These are phyloP conservation scores for Arthrobotrys megalospora DNA, from an alignment of 2,329 filamentous ascomycete genomes.

Conservation along the genomic window DNA sequence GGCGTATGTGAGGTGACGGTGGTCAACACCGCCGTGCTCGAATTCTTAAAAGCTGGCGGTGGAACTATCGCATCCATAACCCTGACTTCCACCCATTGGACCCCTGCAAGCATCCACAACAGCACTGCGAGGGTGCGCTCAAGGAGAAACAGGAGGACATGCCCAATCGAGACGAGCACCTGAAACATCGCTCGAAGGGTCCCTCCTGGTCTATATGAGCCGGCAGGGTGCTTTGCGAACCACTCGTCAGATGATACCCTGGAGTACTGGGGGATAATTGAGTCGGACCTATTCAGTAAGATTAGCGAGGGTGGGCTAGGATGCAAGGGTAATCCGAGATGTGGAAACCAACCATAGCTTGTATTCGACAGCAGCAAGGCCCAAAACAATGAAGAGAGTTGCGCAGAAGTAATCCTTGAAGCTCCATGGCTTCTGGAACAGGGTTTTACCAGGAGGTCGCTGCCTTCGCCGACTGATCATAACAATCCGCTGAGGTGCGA, in stretches of 20 bases:
- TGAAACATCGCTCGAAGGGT: constrained; percentile 50
- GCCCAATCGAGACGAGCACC: constrained; percentile 28
- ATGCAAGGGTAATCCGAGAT: constrained; percentile 25
- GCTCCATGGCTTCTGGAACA: constrained; percentile 47
- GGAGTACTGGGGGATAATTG: constrained; percentile 57
- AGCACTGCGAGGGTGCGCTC: constrained; percentile 7
- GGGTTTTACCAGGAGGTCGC: constrained; percentile 3
- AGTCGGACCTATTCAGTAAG: constrained; percentile 49
- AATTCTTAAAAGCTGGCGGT: constrained; percentile 2
- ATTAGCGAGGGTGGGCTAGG: constrained; percentile 25
- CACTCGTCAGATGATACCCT: constrained; percentile 56
- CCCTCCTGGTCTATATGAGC: constrained; percentile 43
- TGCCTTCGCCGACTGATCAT: constrained; percentile 35
- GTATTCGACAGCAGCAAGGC: constrained; percentile 40
- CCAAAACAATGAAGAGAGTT: constrained; percentile 30
- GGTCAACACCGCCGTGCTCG: constrained; percentile 2
- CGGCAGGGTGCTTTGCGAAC: constrained; percentile 56
- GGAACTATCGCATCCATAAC: constrained; percentile 45
- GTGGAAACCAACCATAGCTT: constrained; percentile 53
- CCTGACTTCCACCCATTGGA: constrained; percentile 51
- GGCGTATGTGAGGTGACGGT: neutral
- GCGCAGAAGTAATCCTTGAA: constrained; percentile 57
- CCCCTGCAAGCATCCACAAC: constrained; percentile 41
- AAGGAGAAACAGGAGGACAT: constrained; percentile 13
- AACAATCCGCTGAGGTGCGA: constrained; percentile 6